These are phyloP conservation scores for Linum tenue DNA, from an alignment of 345 rosid species.

Conservation along the genomic window DNA sequence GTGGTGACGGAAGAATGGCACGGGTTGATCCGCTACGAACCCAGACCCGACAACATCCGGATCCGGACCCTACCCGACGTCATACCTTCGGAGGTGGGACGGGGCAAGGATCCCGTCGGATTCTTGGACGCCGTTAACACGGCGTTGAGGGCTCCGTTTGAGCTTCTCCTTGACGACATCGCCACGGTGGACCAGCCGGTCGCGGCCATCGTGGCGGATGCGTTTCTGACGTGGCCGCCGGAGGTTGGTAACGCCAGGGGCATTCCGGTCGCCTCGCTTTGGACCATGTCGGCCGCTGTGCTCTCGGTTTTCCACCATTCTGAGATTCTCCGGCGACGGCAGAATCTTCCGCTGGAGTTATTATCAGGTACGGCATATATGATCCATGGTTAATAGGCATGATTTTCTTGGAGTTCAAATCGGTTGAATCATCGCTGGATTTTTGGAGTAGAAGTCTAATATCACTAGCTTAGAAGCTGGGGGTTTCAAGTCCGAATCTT, in stretches of 20 bases:
- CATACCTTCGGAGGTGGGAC: constrained; percentile 21
- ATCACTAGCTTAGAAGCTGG: too few species aligned
- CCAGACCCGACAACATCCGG: constrained; percentile 4
- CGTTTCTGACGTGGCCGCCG: constrained; percentile 12
- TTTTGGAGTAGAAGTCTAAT: too few species aligned
- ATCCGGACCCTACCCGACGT: constrained; percentile 16
- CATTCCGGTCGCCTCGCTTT: constrained; percentile 20
- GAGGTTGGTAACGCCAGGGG: constrained; percentile 12
- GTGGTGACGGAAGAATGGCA: constrained; percentile 71
- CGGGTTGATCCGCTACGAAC: constrained; percentile 3
- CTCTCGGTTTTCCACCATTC: constrained; percentile 13
- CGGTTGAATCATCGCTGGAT: too few species aligned
- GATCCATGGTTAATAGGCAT: too few species aligned
- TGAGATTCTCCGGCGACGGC: too few species aligned
- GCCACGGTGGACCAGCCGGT: too few species aligned
- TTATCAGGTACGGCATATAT: constrained; percentile 10
- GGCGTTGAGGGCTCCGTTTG: constrained; percentile 17
- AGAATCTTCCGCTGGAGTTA: too few species aligned
- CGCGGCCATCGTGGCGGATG: constrained; percentile 11
- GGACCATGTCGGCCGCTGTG: constrained; percentile 18
- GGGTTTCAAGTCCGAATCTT: too few species aligned
- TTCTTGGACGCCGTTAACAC: constrained; percentile 15
- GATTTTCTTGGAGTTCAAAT: too few species aligned
- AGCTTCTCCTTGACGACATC: constrained; percentile 11
- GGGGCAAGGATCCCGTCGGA: constrained; percentile 9